Conservation (phyloP, 148 eudicot species). For the Cornus suecica region DNA sequence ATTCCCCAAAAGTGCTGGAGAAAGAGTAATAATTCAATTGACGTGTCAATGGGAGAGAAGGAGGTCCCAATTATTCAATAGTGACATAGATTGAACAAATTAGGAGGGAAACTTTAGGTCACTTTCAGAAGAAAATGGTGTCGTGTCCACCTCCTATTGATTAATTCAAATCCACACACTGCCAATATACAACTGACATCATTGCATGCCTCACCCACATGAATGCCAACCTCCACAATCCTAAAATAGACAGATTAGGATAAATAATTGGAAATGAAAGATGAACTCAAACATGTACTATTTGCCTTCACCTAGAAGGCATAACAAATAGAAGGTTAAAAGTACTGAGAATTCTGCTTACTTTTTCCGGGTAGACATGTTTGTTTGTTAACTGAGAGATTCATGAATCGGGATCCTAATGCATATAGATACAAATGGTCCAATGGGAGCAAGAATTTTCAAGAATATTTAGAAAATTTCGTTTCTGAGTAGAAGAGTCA, state of each 20-base stretch:
- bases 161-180: slow-evolving; percentile 5
- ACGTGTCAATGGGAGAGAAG: not conserved
- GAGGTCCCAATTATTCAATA: not conserved
- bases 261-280: not conserved
- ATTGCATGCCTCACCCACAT: not conserved
- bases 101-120: not conserved
- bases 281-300: not conserved
- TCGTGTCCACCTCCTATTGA: slow-evolving; percentile 3
- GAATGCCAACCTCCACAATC: not conserved
- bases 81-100: slow-evolving; percentile 3
- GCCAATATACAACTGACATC: slow-evolving; percentile 11
- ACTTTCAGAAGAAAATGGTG: not conserved
- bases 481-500: no score
- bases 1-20: not conserved
- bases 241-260: not conserved
- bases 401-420: no score
- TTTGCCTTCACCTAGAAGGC: not conserved
- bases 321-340: not conserved
- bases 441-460: no score
- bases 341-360: not conserved
- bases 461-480: no score
- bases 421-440: no score
- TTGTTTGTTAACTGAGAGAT: no score
- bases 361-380: not conserved
- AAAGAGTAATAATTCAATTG: not conserved